Conservation (phyloP, 805 yeast species). For the Yarrowia divulgata region DNA sequence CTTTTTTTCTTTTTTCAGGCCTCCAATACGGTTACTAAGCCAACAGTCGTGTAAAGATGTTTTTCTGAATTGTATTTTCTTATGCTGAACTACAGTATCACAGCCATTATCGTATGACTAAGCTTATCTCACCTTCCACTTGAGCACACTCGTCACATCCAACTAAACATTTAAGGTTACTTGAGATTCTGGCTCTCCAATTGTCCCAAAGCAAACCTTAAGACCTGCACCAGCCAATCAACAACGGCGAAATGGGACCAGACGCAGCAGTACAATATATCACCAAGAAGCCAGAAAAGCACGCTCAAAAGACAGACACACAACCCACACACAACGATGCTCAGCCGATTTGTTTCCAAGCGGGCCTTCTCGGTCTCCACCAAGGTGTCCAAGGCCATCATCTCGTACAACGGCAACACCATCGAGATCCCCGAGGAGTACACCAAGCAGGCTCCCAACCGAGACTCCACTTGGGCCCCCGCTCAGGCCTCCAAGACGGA, state of each 20-base stretch:
- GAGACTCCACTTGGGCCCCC: slow-evolving; percentile 72
- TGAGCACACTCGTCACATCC: background rate
- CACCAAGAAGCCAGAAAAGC: background rate
- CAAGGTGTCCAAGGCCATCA: slow-evolving; percentile 33
- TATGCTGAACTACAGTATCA: too few relatives aligned
- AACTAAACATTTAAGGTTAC: background rate
- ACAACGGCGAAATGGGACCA: background rate
- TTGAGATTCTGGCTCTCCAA: background rate
- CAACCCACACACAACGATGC: slow-evolving; percentile 9
- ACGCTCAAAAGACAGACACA: background rate
- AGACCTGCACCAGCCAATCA: slow-evolving; percentile 5
- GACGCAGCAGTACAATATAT: background rate
- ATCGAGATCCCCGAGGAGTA: slow-evolving; percentile 38
- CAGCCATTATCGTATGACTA: too few relatives aligned
- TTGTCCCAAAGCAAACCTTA: slow-evolving; percentile 19
- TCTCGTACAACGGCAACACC: slow-evolving; percentile 32
- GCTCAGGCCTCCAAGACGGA: slow-evolving; percentile 69
- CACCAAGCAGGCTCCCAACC: slow-evolving; percentile 75
- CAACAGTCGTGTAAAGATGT: too few relatives aligned
- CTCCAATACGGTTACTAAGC: too few relatives aligned
- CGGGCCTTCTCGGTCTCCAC: slow-evolving; percentile 39
- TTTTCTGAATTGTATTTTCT: too few relatives aligned
- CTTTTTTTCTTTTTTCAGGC: too few relatives aligned
- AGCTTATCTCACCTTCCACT: background rate
- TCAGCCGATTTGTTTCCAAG: slow-evolving; percentile 29